Conservation (phyloP, 768 basidiomycete genomes). For the Boletus reticuloceps region DNA sequence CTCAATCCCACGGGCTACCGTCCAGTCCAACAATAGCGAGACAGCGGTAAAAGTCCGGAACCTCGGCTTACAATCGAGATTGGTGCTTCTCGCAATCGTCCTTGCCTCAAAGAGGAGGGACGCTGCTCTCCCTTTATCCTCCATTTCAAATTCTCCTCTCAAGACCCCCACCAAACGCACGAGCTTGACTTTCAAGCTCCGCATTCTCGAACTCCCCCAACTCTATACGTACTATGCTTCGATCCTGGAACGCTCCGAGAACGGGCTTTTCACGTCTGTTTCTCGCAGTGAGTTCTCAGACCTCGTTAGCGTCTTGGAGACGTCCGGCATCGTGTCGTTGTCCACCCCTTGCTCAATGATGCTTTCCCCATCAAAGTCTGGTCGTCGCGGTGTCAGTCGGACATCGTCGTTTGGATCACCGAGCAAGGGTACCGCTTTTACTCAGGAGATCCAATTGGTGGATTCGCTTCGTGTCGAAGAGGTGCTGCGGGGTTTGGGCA, state of each 20-base stretch:
- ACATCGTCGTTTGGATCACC: constrained; percentile 52
- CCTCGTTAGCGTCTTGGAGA: constrained; percentile 69
- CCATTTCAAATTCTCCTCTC: constrained; percentile 31
- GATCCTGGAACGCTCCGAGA: constrained; percentile 55
- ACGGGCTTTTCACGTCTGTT: constrained; percentile 57
- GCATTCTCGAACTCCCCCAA: constrained; percentile 55
- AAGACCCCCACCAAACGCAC: constrained; percentile 55
- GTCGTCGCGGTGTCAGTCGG: constrained; percentile 53
- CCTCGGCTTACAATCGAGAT: constrained; percentile 71
- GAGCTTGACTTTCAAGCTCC: constrained; percentile 32
- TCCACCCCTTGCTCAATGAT: constrained; percentile 31
- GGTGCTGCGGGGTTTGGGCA: constrained; percentile 65
- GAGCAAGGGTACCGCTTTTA: constrained; percentile 23
- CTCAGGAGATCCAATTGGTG: constrained; percentile 51
- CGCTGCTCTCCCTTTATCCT: constrained; percentile 50
- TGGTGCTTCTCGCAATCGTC: constrained; percentile 62
- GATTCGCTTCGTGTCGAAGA: constrained; percentile 68
- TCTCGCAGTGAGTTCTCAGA: constrained; percentile 78
- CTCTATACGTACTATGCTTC: constrained; percentile 63
- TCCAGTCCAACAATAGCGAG: constrained; percentile 49
- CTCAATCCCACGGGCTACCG: constrained; percentile 18
- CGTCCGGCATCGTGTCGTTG: constrained; percentile 57
- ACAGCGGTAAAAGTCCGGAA: constrained; percentile 62
- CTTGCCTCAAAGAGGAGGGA: constrained; percentile 64
- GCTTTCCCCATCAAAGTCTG: constrained; percentile 44